Conservation (phyloP, 2,329 filamentous ascomycete genomes). For the Xylariaceae sp. region DNA sequence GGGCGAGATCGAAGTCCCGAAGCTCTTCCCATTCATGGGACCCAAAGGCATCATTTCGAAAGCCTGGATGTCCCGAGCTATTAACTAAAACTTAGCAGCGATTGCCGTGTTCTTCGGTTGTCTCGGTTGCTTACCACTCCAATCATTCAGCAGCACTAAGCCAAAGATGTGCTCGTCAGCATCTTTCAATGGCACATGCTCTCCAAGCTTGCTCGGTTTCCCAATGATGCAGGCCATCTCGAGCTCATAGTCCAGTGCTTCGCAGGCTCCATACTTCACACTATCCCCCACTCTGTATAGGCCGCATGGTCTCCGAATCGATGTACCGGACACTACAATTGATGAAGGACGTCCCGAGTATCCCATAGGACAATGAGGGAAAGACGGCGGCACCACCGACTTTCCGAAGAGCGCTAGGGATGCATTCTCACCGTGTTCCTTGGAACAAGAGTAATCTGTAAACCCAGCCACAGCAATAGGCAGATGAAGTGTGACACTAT, state of each 20-base stretch:
- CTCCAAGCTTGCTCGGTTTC: slow-evolving; percentile 45
- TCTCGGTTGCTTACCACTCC: slow-evolving; percentile 48
- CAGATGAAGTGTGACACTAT: slow-evolving; percentile 55
- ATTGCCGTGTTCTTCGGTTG: neutral
- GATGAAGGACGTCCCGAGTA: slow-evolving; percentile 31
- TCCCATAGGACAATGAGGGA: slow-evolving; percentile 28
- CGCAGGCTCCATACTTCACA: slow-evolving; percentile 35
- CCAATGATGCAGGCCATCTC: slow-evolving; percentile 54
- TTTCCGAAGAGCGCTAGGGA: slow-evolving; percentile 39
- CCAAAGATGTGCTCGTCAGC: slow-evolving; percentile 67
- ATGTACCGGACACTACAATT: slow-evolving; percentile 36
- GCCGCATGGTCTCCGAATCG: slow-evolving; percentile 33
- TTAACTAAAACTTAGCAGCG: neutral
- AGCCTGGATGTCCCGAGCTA: slow-evolving; percentile 65
- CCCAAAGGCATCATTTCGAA: slow-evolving; percentile 67
- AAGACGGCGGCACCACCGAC: slow-evolving; percentile 26
- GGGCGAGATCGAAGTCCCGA: slow-evolving; percentile 64
- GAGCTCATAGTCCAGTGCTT: slow-evolving; percentile 50
- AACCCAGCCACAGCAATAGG: slow-evolving; percentile 63
- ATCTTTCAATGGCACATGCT: slow-evolving; percentile 49
- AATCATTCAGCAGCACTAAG: slow-evolving; percentile 67
- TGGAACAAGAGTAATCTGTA: slow-evolving; percentile 62
- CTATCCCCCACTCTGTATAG: slow-evolving; percentile 25
- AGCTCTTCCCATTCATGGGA: slow-evolving; percentile 66
- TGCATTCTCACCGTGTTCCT: slow-evolving; percentile 59